phyloP scores from a whole-genome alignment of 2,329 filamentous ascomycete species.

The Scedosporium minutisporum region DNA sequence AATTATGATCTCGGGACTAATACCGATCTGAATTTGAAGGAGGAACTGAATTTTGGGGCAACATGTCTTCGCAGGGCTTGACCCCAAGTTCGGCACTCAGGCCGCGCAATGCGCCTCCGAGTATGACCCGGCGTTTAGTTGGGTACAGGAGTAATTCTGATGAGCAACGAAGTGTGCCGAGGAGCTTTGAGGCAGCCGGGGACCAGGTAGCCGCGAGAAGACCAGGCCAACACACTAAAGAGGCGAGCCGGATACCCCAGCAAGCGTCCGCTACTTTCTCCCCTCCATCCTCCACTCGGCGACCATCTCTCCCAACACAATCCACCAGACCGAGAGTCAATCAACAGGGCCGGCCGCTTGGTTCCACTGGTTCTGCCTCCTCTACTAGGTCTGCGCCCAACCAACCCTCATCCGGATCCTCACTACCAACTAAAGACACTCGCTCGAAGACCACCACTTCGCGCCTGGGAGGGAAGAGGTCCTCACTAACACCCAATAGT shows the following conservation, averaged over 20 bases:
- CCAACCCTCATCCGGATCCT: conserved; percentile 22
- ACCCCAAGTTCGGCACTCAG: background rate
- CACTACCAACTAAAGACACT: conserved; percentile 7
- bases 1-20: background rate
- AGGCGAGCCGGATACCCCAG: conserved; percentile 27
- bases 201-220: conserved; percentile 2
- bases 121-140: background rate
- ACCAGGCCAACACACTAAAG: conserved; percentile 13
- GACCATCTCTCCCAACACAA: conserved; percentile 19
- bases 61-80: conserved; percentile 1
- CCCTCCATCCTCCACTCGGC: conserved; percentile 2
- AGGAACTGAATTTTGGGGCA: background rate
- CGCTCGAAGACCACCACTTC: background rate
- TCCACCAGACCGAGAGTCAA: conserved; percentile 17
- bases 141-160: conserved; percentile 2
- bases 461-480: conserved; percentile 37
- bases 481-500: conserved; percentile 31
- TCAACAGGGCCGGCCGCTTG: conserved; percentile 34
- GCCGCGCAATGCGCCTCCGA: background rate
- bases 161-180: background rate
- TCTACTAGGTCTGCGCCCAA: conserved; percentile 18
- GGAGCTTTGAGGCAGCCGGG: background rate
- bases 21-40: background rate
- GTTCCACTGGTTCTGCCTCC: conserved; percentile 24
- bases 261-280: conserved; percentile 14